phyloP scores from a whole-genome alignment of 805 yeast species.

The Metschnikowia sp. region DNA sequence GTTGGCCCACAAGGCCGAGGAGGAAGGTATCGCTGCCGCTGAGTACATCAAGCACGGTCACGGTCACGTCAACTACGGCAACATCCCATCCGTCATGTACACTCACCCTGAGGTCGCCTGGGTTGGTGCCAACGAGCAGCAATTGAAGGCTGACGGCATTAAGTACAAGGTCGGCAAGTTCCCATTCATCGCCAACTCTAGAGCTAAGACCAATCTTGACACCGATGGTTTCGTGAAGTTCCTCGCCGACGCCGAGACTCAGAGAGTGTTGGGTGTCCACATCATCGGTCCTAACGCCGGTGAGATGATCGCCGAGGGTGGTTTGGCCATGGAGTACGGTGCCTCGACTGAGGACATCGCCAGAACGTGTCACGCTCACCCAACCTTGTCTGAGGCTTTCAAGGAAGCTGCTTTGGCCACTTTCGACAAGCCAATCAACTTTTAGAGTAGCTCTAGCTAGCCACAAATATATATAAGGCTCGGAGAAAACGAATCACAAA shows the following conservation, averaged over 20 bases:
- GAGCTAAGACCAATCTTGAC: constrained; percentile 97
- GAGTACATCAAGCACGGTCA: constrained; percentile 90
- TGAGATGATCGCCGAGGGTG: constrained; percentile 99
- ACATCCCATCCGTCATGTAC: constrained; percentile 98
- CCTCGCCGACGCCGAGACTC: constrained; percentile 94
- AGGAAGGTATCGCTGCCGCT: constrained; percentile 98
- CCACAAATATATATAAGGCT: neutral
- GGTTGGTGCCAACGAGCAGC: constrained; percentile 97
- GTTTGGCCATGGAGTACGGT: constrained; percentile 96
- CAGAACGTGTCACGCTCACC: constrained; percentile 98
- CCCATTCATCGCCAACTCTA: constrained; percentile 98
- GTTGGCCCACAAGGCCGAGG: constrained; percentile 99
- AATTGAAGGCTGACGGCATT: constrained; percentile 88
- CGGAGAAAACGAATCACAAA: neutral
- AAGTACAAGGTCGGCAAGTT: constrained; percentile 93
- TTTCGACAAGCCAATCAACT: constrained; percentile 85
- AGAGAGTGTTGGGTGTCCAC: constrained; percentile 93
- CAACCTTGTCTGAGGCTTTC: constrained; percentile 96
- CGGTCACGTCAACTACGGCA: constrained; percentile 97
- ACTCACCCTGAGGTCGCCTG: constrained; percentile 99
- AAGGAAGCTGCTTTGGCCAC: constrained; percentile 96
- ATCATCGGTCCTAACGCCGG: constrained; percentile 98
- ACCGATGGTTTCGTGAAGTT: constrained; percentile 97
- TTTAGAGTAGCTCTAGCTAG: neutral
- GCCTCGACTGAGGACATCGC: constrained; percentile 98